Base-by-base conservation (phyloP, 441 rosid species). In the Macaranga tanarius region DNA sequence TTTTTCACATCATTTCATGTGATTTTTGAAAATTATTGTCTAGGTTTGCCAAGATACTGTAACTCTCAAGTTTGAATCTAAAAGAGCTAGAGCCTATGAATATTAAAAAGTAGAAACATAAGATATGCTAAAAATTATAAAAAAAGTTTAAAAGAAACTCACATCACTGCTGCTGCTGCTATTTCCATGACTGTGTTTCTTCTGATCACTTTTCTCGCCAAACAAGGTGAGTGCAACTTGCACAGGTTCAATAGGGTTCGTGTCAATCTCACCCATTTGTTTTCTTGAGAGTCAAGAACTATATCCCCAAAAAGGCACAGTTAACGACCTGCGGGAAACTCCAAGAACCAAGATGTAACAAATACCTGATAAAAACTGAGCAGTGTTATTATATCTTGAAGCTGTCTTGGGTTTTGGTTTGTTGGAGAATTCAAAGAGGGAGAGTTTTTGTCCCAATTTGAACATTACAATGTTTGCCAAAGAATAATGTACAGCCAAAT, bases 231-330 rank as follows among this genome's bases (percentile, higher is more conserved):
- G 55, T 4, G 87, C 89, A 2, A 82, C 85, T 79, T 89, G 91
- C 56, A 87, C 91, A 1, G 87, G 73, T 51, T 89, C 86, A 22
- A 87, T 83, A 6, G 87, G 80, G 52, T 80, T 89, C 58, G 87
- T 83, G 70, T 85, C 88, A 34, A 83, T 82, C 83, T 89, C 93
- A 50, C 83, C 88, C 89, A 80, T 85, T 0, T n/a, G n/a, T n/a
- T 31, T 56, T 56, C 28, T 45, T 58, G 13, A 28, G 17, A 40
- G 25, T 62, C 57, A 56, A 34, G 22, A 63, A 71, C n/a, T 8
- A 15, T 2, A 31, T 31, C 38, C 38, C 11, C 54, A 10, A 20
- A 31, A 31, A 31, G 5, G 5, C 38, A 31, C 38, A 31, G 25
- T 7, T 20, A 19, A 34, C 38, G 38, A 2, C 22, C 23, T 26